These are phyloP conservation scores for Colletotrichum musicola DNA, from an alignment of 2,329 filamentous ascomycete species.

Conservation along the genomic window DNA sequence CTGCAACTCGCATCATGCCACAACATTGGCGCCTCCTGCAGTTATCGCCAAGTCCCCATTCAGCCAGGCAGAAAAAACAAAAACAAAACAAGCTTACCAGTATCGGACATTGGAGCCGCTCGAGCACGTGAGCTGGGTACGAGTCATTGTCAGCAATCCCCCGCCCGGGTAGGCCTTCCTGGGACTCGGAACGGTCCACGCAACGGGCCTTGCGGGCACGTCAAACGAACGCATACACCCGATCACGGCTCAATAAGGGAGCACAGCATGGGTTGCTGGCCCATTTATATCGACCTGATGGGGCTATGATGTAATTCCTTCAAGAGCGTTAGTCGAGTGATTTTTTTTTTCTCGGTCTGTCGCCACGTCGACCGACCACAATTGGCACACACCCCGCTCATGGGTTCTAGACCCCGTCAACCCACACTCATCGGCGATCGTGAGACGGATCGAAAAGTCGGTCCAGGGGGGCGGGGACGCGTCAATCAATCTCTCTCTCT, in stretches of 20 bases:
- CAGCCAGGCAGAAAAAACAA: too few species aligned
- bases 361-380: conserved; percentile 6
- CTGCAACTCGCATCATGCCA: too few species aligned
- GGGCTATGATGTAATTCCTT: conserved; percentile 17
- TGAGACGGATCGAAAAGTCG: conserved; percentile 10
- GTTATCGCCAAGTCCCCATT: too few species aligned
- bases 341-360: conserved; percentile 10
- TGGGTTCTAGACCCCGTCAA: conserved; percentile 12
- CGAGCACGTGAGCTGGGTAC: neutral
- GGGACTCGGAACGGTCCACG: conserved; percentile 2
- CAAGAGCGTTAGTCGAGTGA: conserved; percentile 13
- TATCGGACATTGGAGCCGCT: too few species aligned
- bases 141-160: conserved; percentile 13
- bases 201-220: neutral
- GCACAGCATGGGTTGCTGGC: neutral
- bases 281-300: conserved; percentile 2
- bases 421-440: conserved; percentile 13
- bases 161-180: conserved; percentile 5
- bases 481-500: conserved; percentile 3
- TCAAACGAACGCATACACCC: conserved; percentile 4
- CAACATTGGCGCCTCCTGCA: too few species aligned
- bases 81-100: too few species aligned
- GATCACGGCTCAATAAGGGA: conserved; percentile 1
- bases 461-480: conserved; percentile 11
- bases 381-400: neutral